These are phyloP conservation scores for Prunus mira DNA, from an alignment of 306 rosid genomes.

Conservation along the genomic window DNA sequence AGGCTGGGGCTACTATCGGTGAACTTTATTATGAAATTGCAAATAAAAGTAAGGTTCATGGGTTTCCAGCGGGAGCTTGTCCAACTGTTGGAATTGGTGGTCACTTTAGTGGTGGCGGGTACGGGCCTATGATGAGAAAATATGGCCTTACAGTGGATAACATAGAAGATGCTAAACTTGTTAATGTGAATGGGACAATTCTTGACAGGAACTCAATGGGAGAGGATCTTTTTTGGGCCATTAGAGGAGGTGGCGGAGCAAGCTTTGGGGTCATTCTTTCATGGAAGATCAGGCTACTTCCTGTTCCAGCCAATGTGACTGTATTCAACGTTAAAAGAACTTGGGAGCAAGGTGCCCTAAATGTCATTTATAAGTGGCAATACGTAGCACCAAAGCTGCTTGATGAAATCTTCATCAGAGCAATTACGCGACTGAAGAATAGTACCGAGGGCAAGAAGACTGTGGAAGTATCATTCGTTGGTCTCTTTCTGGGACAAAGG, in stretches of 20 bases:
- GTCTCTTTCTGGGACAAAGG: neutral
- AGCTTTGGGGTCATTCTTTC: constrained; percentile 40
- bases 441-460: neutral
- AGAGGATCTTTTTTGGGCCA: constrained; percentile 43
- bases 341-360: neutral
- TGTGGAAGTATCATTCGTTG: constrained; percentile 2
- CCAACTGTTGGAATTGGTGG: constrained; percentile 24
- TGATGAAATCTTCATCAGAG: constrained; percentile 18
- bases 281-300: constrained; percentile 22
- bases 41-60: constrained; percentile 14
- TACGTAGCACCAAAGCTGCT: constrained; percentile 16
- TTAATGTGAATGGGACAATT: constrained; percentile 24
- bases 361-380: constrained; percentile 18
- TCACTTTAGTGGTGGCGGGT: constrained; percentile 36
- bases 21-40: constrained; percentile 31
- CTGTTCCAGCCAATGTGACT: constrained; percentile 16
- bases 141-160: constrained; percentile 31
- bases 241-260: constrained; percentile 37
- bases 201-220: constrained; percentile 35
- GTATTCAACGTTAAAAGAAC: constrained; percentile 19
- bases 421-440: neutral
- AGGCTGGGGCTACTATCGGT: constrained; percentile 28
- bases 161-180: constrained; percentile 24
- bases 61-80: constrained; percentile 24
- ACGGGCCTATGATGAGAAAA: constrained; percentile 33